Evolutionary conservation across 805 yeast species (phyloP).

Genomic region (Teunomyces gatunensis): DNA sequence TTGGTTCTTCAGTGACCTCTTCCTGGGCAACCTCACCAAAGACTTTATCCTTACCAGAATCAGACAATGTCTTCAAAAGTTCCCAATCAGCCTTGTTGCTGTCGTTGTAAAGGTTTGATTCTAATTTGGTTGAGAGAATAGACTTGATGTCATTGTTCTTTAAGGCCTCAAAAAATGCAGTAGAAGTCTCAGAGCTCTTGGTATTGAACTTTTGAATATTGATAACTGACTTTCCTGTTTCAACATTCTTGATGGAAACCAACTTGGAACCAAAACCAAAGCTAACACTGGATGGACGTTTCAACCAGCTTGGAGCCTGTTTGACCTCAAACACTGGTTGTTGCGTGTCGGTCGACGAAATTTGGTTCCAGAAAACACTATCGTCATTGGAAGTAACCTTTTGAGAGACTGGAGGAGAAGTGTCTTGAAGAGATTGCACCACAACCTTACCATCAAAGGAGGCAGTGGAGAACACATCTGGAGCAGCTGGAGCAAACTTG

Average conservation of each 20-base stretch:
- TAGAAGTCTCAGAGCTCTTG: constrained; percentile 35
- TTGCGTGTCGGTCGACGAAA: constrained; percentile 63
- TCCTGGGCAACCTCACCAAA: constrained; percentile 26
- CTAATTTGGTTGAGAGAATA: constrained; percentile 55
- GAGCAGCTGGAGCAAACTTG: constrained; percentile 80
- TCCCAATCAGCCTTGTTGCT: constrained; percentile 63
- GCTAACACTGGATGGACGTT: constrained; percentile 65
- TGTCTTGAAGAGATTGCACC: constrained; percentile 86
- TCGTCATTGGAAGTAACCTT: constrained; percentile 50
- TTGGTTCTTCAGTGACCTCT: constrained; percentile 6
- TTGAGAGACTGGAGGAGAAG: constrained; percentile 54
- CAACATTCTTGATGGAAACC: constrained; percentile 49
- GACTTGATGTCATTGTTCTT: constrained; percentile 50
- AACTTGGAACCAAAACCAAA: constrained; percentile 96
- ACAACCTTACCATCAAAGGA: constrained; percentile 81
- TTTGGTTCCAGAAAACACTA: constrained; percentile 82
- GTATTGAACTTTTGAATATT: constrained; percentile 42
- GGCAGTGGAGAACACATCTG: constrained; percentile 86
- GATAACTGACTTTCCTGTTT: constrained; percentile 40
- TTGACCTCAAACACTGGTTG: constrained; percentile 68
- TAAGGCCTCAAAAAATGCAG: constrained; percentile 54
- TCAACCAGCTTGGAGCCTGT: constrained; percentile 91
- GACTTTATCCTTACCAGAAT: constrained; percentile 49
- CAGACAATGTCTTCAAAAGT: constrained; percentile 50
- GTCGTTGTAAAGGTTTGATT: constrained; percentile 31